phyloP scores from a whole-genome alignment of 75 land plant genomes.

The Pinus albicaulis region DNA sequence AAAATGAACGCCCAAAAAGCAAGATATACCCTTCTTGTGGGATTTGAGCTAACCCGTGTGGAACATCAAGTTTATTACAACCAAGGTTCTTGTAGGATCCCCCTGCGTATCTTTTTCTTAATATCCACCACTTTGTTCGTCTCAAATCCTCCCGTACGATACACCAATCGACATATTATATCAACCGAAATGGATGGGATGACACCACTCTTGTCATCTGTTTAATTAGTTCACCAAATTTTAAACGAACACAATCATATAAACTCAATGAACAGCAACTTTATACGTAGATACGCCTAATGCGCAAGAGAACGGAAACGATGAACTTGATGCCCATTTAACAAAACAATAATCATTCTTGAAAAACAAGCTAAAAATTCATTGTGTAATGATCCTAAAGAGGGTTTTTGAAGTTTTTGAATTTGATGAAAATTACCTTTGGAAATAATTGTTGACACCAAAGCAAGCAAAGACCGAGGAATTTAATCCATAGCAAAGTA shows the following conservation, averaged over 20 bases:
- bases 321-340: slow-evolving; percentile 20
- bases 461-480: slow-evolving; percentile 31
- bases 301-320: slow-evolving; percentile 8
- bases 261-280: slow-evolving; percentile 5
- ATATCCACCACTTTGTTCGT: slow-evolving; percentile 16
- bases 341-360: neutral
- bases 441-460: slow-evolving; percentile 27
- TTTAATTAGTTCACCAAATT: slow-evolving; percentile 18
- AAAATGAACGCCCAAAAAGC: slow-evolving; percentile 7
- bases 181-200: slow-evolving; percentile 5
- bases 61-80: slow-evolving; percentile 3
- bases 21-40: neutral
- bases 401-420: neutral
- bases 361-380: too few relatives aligned
- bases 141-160: slow-evolving; percentile 14
- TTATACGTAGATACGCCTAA: slow-evolving; percentile 11
- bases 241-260: slow-evolving; percentile 4
- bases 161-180: slow-evolving; percentile 5
- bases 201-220: slow-evolving; percentile 16
- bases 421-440: slow-evolving; percentile 16
- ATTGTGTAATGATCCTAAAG: too few relatives aligned
- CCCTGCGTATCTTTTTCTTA: slow-evolving; percentile 16
- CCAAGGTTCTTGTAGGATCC: neutral
- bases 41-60: neutral
- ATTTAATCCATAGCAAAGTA: slow-evolving; percentile 22